phyloP scores from a whole-genome alignment of 176 grass and related monocot species.

The Oryza rufipogon region DNA sequence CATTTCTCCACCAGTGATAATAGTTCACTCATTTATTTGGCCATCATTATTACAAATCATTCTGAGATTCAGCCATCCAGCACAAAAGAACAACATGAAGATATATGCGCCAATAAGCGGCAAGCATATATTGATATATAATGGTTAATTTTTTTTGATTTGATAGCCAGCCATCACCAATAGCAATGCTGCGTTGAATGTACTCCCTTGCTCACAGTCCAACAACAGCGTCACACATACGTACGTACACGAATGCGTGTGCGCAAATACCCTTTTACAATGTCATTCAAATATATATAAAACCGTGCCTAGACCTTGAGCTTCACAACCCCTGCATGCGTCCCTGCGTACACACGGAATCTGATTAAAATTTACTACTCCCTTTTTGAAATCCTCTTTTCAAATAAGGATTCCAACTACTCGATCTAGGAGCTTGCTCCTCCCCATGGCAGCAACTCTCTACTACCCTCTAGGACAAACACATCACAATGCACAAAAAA shows the following conservation, averaged over 20 bases:
- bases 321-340: background rate
- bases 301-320: background rate
- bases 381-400: conserved; percentile 10
- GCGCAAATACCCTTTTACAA: background rate
- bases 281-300: background rate
- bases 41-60: too few relatives aligned
- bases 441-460: background rate
- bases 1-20: too few relatives aligned
- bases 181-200: background rate
- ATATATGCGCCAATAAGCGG: too few relatives aligned
- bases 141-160: too few relatives aligned
- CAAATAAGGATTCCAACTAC: background rate
- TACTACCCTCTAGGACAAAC: conserved; percentile 23
- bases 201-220: background rate
- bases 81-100: too few relatives aligned
- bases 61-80: too few relatives aligned
- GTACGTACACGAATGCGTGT: background rate
- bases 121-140: too few relatives aligned
- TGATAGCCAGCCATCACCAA: too few relatives aligned
- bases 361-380: background rate
- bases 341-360: conserved; percentile 18
- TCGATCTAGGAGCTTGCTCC: conserved; percentile 27
- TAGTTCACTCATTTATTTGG: too few relatives aligned
- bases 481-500: conserved; percentile 21
- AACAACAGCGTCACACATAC: background rate